Base-by-base conservation (phyloP, 352 stramenopile species). In the Blastocystis sp. region DNA sequence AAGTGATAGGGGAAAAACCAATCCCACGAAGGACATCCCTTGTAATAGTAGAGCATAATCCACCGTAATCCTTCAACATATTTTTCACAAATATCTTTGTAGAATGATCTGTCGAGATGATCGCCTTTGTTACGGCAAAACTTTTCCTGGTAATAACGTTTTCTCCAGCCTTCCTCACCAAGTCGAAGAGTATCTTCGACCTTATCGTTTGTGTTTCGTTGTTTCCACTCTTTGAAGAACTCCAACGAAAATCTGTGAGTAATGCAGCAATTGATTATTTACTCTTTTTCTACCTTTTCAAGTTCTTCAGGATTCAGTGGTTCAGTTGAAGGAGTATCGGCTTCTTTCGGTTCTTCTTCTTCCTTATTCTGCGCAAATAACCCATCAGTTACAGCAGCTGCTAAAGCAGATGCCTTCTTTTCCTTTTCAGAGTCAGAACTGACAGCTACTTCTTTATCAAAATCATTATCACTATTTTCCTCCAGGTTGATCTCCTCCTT, bases 1-100 rank as follows among this genome's bases (percentile, higher is more conserved):
- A 99, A 99, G 91, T 99, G 97, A 90, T 98, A 98, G 3, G 97
- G 97, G 90, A 98, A 99, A 90, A 97, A 99, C 97, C 97, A 99
- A 37, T 94, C 95, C 97, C 97, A 99, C 4, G 94, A 98, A 66
- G 94, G 93, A 76, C 95, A 96, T 1, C 97, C 97, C 55, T 93
- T 90, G 92, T 99, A 99, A 91, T 99, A 99, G 91, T 99, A 99
- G 80, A 94, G 94, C 95, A 99, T 98, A 13, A 99, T 96, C 97
- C 97, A 99, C 91, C 95, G 98, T 29, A 99, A 91, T 18, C 97
- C 97, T 91, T 98, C 94, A 41, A 99, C 95, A 91, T 99, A 99
- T 7, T 20, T 6, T 20, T 9, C 53, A 29, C 45, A 54, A 8
- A 87, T 53, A 39, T 79, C 50, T 20, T 77, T 13, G 53, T 87